phyloP scores from a whole-genome alignment of 768 basidiomycete genomes.

The Tylopilus intermedius region DNA sequence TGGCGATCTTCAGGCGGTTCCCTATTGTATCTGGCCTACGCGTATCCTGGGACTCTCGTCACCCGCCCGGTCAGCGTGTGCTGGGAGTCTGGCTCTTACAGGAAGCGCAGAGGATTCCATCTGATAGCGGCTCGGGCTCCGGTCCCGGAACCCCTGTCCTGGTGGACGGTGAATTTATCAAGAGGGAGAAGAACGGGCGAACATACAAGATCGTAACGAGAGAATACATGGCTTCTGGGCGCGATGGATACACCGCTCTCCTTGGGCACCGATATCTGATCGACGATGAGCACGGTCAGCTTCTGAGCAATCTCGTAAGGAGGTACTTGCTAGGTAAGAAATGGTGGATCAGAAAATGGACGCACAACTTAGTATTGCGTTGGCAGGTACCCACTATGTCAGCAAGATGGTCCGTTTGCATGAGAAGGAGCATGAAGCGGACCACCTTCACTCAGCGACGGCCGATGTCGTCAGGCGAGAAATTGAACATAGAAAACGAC shows the following conservation, averaged over 20 bases:
- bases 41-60: constrained; percentile 82
- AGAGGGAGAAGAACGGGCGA: constrained; percentile 46
- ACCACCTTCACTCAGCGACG: constrained; percentile 42
- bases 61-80: constrained; percentile 65
- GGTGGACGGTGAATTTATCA: constrained; percentile 51
- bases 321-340: constrained; percentile 74
- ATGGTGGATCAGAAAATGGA: not conserved
- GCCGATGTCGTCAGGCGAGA: constrained; percentile 44
- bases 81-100: constrained; percentile 62
- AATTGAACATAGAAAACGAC: constrained; percentile 35
- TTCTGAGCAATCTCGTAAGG: constrained; percentile 75
- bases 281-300: constrained; percentile 77
- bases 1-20: constrained; percentile 57
- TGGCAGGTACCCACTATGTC: constrained; percentile 66
- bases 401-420: constrained; percentile 50
- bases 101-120: constrained; percentile 23
- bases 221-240: constrained; percentile 79
- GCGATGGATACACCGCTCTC: constrained; percentile 75
- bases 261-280: constrained; percentile 64
- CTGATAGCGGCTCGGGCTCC: constrained; percentile 16
- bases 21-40: constrained; percentile 81
- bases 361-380: constrained; percentile 8
- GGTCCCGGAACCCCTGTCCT: constrained; percentile 29
- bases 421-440: constrained; percentile 23
- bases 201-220: constrained; percentile 81